These are phyloP conservation scores for Alternaria sp. DNA, from an alignment of 2,329 filamentous ascomycete species.

Conservation along the genomic window DNA sequence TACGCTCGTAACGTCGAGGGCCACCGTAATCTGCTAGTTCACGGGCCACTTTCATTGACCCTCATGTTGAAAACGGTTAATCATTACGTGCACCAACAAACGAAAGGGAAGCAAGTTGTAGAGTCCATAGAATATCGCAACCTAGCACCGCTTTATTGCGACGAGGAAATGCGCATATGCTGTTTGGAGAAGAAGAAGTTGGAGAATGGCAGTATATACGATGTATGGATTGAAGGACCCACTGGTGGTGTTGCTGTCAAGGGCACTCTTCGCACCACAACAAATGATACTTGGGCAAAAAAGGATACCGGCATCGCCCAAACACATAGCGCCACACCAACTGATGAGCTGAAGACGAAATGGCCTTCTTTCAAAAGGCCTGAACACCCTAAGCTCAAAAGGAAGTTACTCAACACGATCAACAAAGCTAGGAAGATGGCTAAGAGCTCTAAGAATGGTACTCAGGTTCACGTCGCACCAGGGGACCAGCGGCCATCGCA, in stretches of 20 bases:
- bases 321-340: background rate
- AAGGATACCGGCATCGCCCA: too few relatives aligned
- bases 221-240: slow-evolving; percentile 54
- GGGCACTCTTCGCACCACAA: slow-evolving; percentile 42
- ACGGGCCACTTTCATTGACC: slow-evolving; percentile 83
- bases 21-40: slow-evolving; percentile 78
- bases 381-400: background rate
- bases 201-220: slow-evolving; percentile 35
- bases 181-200: slow-evolving; percentile 59
- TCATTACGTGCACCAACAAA: slow-evolving; percentile 14
- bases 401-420: background rate
- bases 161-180: slow-evolving; percentile 76
- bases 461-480: background rate
- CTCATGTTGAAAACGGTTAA: slow-evolving; percentile 76
- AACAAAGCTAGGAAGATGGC: background rate
- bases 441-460: background rate
- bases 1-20: slow-evolving; percentile 78
- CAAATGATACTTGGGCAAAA: background rate
- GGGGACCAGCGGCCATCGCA: background rate
- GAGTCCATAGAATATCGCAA: slow-evolving; percentile 79
- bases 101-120: slow-evolving; percentile 52
- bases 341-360: too few relatives aligned
- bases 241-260: slow-evolving; percentile 57
- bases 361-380: background rate
- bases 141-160: slow-evolving; percentile 79